Evolutionary conservation across 2,329 filamentous ascomycete species (phyloP), one percentile per base, ranked within the genome.

Genomic region (Trichoderma citrinoviride): DNA sequence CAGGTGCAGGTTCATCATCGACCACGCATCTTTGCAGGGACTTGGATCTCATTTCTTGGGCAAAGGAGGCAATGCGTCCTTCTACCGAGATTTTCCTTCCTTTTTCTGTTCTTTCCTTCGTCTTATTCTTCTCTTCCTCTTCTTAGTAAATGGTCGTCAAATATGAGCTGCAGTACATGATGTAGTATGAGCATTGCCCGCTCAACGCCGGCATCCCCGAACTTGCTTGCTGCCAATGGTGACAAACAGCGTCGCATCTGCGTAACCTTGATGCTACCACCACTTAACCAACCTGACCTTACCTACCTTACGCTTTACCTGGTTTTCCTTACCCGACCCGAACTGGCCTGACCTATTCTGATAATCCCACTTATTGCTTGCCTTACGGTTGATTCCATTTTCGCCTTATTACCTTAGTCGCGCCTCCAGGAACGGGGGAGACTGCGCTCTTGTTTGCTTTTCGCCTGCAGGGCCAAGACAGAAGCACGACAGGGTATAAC

Each of bases 201-300:
- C 19, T 40, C 15, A 37, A 27, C 23, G 57, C 57, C 57, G 47
- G 57, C 57, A 61, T 53, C 23, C 46, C 57, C 57, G 47, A 61
- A 37, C 12, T 14, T 14, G 33, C 33, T 37, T 37, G 33, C 57
- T 61, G 56, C 44, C 50, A 33, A 60, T 60, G 44, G 19, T n/a
- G 43, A 46, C 55, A 27, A 58, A 23, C 56, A 50, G 33, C 14
- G 47, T 53, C n/a, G 27, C 57, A 61, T 52, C 40, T 33, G 52
- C 23, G 57, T 23, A n/a, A 52, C 57, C 57, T 4, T 61, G 37
- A 52, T 52, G 57, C 47, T 43, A 47, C 57, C 47, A 19, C 57
- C 52, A 53, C 12, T 5, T 5, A 37, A 12, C 33, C 10, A 14
- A 12, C 33, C 2, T 37, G 27, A 37, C 33, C 33, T 5, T 37